Base-by-base conservation (phyloP, 192 early-diverging fungal genomes). In the Podila epicladia region DNA sequence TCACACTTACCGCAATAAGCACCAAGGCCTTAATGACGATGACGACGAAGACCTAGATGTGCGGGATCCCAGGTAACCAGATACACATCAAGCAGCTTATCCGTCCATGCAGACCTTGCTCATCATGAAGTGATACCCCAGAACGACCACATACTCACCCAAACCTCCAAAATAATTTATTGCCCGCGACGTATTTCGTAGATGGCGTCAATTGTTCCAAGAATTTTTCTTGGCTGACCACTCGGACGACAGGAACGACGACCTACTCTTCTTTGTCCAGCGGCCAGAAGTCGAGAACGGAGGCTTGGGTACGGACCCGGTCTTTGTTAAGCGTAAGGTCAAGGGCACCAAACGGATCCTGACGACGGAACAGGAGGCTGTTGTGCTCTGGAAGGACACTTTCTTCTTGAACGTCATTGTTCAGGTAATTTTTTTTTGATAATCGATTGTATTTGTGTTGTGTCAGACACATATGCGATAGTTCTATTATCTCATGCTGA, bases 351-450 rank as follows among this genome's bases (percentile, higher is more conserved):
- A 28, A 32, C 77, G 7, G 11, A 20, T 80, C 24, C 19, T 80
- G 62, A 65, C 77, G 7, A 20, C 50, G 0, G 77, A 72, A 6
- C 83, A 96, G 60, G 87, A 89, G 62, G 91, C 93, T 51, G 74
- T 91, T 29, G 88, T 97, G 15, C 89, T 94, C 77, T 97, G 96
- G 96, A 95, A 94, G 72, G 93, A 95, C 77, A 96, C 96, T 5
- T 95, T 97, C 71, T 91, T 95, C 67, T 86, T 97, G 59, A 97
- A 97, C 64, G 88, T 97, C 22, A 96, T 97, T 69, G 91, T 95
- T 45, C 96, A 97, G 80, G 84, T 85, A 71, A 37, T 24, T 60
- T 33, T 63, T 38, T 48, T 33, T 33, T 7, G 33, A 3, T 29
- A 45, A 45, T 12, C 41, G 8, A 45, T 37, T 9, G 35, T 37